Evolutionary conservation across 768 basidiomycete species (phyloP).

Genomic region (Tephrocybe sp.): DNA sequence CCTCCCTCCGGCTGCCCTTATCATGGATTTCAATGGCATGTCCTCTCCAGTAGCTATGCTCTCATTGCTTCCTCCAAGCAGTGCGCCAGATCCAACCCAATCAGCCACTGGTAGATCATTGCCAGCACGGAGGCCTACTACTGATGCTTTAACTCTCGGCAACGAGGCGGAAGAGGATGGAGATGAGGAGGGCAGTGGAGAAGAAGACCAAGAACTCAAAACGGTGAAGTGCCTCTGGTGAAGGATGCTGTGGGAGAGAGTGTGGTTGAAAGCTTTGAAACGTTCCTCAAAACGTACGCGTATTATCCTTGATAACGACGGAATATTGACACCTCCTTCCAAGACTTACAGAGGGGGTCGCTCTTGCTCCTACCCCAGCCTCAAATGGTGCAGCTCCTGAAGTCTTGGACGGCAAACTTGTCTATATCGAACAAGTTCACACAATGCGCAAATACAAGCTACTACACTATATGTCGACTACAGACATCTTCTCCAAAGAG

Average conservation of each 20-base stretch:
- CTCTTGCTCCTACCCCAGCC: too few species aligned
- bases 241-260: conserved; percentile 95
- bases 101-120: conserved; percentile 32
- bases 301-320: conserved; percentile 1
- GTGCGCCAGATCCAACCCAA: conserved; percentile 38
- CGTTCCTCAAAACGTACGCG: conserved; percentile 86
- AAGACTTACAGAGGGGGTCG: too few species aligned
- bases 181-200: conserved; percentile 33
- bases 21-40: conserved; percentile 56
- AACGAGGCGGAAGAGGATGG: conserved; percentile 48
- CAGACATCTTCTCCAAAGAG: too few species aligned
- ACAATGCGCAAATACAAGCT: too few species aligned
- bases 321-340: conserved; percentile 13
- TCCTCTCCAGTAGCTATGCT: conserved; percentile 55
- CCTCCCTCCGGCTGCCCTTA: conserved; percentile 12
- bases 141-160: conserved; percentile 54
- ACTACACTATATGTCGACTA: too few species aligned
- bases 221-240: conserved; percentile 78
- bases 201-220: conserved; percentile 49
- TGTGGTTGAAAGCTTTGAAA: conserved; percentile 87
- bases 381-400: too few species aligned
- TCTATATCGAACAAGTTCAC: too few species aligned
- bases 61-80: conserved; percentile 52
- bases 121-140: conserved; percentile 36
- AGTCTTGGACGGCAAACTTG: too few species aligned